These are phyloP conservation scores for Cylindrotheca fusiformis DNA, from an alignment of 108 stramenopile genomes.

Conservation along the genomic window DNA sequence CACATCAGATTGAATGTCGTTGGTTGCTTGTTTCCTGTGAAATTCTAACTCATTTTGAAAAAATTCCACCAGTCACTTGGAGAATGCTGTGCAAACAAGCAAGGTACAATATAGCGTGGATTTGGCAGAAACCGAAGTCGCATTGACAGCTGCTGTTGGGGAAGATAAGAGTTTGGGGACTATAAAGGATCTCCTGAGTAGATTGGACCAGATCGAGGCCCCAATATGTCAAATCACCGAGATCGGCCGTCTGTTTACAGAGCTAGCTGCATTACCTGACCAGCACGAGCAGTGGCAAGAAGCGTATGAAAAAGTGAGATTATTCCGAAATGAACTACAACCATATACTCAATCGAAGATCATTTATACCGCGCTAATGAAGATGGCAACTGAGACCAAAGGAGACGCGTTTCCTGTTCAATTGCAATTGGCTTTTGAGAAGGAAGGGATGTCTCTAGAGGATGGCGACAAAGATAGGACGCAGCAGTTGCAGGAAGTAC, in stretches of 20 bases:
- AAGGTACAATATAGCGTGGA: constrained; percentile 7
- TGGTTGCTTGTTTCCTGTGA: not conserved
- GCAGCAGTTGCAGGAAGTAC: constrained; percentile 4
- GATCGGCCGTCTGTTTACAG: not conserved
- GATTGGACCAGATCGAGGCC: not conserved
- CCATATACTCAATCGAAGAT: constrained; percentile 7
- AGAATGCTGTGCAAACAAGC: not conserved
- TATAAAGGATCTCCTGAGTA: not conserved
- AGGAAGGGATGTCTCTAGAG: not conserved
- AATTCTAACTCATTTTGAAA: not conserved
- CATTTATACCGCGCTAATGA: constrained; percentile 5
- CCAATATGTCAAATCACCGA: not conserved
- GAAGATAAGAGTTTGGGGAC: not conserved
- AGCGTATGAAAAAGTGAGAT: not conserved
- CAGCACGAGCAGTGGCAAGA: constrained; percentile 9
- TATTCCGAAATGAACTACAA: not conserved
- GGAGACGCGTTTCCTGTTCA: not conserved
- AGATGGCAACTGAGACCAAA: not conserved
- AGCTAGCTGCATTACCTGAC: constrained; percentile 12
- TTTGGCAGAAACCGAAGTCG: constrained; percentile 14
- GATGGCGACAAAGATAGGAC: not conserved
- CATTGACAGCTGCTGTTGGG: not conserved
- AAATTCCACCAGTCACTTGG: not conserved
- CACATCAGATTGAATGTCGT: too few species aligned
- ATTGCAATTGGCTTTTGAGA: constrained; percentile 2